Percentiles rank a stretch among this genome's conserved stretches.
These are phyloP conservation scores for Trichoderma virens DNA, from an alignment of 495 filamentous ascomycete species.

Conservation along the genomic window DNA sequence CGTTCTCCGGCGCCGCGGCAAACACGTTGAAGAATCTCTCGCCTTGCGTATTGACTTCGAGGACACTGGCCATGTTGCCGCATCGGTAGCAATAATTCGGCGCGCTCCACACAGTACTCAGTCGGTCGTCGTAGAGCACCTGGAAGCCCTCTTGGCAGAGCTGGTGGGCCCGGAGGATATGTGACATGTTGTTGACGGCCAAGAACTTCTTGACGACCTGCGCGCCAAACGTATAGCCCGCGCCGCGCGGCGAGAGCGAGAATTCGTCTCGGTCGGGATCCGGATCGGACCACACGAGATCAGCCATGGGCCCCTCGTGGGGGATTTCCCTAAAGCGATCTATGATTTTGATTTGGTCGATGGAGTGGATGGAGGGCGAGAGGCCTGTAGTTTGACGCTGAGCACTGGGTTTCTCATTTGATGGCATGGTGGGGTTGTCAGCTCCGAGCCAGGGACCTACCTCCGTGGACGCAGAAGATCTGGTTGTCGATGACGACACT, in stretches of 20 bases:
- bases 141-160: slow-evolving; percentile 96
- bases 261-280: slow-evolving; percentile 96
- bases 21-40: slow-evolving; percentile 96
- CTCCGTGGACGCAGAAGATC: slow-evolving; percentile 97
- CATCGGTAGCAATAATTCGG: slow-evolving; percentile 96
- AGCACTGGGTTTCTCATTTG: slow-evolving; percentile 6
- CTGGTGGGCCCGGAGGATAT: slow-evolving; percentile 94
- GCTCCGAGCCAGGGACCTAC: too few species aligned
- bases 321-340: slow-evolving; percentile 97
- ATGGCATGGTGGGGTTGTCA: too few species aligned
- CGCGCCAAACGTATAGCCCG: slow-evolving; percentile 93
- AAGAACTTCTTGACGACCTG: slow-evolving; percentile 98
- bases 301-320: slow-evolving; percentile 98
- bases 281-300: slow-evolving; percentile 95
- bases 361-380: slow-evolving; percentile 92
- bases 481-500: slow-evolving; percentile 97
- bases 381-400: slow-evolving; percentile 44
- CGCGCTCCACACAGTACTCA: slow-evolving; percentile 96
- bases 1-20: slow-evolving; percentile 92
- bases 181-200: slow-evolving; percentile 91
- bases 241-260: slow-evolving; percentile 83
- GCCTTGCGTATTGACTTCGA: slow-evolving; percentile 88
- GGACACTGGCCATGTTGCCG: slow-evolving; percentile 92
- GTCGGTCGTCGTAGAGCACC: slow-evolving; percentile 84
- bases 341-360: slow-evolving; percentile 99